phyloP scores from a whole-genome alignment of 2,329 filamentous ascomycete species.

The Aspergillus vadensis region DNA sequence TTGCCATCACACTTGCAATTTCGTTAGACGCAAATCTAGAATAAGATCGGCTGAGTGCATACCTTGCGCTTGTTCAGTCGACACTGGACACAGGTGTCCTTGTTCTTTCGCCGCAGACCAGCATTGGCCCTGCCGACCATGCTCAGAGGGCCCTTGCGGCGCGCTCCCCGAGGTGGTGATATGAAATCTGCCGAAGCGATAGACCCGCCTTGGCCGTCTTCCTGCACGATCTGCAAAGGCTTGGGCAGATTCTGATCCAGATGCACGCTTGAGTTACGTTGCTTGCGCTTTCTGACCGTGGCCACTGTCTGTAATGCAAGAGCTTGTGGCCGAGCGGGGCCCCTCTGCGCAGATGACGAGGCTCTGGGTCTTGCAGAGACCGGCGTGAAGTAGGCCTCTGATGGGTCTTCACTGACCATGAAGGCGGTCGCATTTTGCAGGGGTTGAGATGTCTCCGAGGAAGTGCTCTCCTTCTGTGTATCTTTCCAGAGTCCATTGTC shows the following conservation, averaged over 20 bases:
- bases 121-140: constrained; percentile 45
- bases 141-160: constrained; percentile 45
- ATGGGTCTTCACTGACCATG: constrained; percentile 38
- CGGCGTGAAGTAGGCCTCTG: constrained; percentile 32
- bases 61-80: constrained; percentile 49
- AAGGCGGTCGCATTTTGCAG: constrained; percentile 35
- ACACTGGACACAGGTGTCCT: constrained; percentile 49
- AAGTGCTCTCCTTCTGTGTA: constrained; percentile 26
- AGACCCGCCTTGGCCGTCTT: constrained; percentile 46
- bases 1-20: constrained; percentile 43
- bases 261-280: constrained; percentile 29
- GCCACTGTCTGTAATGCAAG: constrained; percentile 36
- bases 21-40: not conserved
- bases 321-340: constrained; percentile 30
- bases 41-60: constrained; percentile 10
- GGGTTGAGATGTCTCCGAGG: constrained; percentile 29
- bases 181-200: constrained; percentile 46
- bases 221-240: constrained; percentile 47
- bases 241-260: constrained; percentile 34
- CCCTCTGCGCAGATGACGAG: constrained; percentile 28
- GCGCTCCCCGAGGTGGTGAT: constrained; percentile 45
- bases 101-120: constrained; percentile 46
- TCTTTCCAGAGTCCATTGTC: constrained; percentile 37
- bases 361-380: constrained; percentile 28
- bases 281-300: constrained; percentile 41